Conservation (phyloP, 345 rosid genomes). For the Euphorbia tirucalli region DNA sequence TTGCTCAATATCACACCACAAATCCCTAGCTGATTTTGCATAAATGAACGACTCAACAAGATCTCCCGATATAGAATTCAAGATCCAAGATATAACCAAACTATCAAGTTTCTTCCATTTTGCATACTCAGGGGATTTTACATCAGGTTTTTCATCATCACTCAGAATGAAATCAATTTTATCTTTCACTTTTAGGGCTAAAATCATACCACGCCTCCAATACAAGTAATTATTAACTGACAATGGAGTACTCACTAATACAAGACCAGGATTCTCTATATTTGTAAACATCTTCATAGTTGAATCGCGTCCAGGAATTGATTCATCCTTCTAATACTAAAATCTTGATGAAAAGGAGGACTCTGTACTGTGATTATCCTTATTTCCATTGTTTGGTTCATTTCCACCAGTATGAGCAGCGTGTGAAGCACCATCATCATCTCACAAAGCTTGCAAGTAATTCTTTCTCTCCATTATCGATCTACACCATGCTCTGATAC, state of each 20-base stretch:
- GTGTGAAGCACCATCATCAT: no score
- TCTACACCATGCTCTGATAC: no score
- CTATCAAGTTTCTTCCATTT: not conserved
- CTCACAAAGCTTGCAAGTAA: no score
- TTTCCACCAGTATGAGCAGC: no score
- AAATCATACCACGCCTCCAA: not conserved
- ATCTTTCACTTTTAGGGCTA: not conserved
- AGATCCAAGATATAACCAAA: not conserved
- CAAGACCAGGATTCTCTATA: not conserved
- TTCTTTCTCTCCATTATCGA: no score
- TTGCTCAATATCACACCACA: not conserved
- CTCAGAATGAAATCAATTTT: not conserved
- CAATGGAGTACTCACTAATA: not conserved
- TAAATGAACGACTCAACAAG: not conserved
- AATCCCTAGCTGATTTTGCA: not conserved
- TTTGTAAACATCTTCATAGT: no score
- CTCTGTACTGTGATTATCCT: no score
- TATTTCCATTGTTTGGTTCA: no score
- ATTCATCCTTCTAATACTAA: no score
- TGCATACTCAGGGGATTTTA: not conserved
- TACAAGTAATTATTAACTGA: not conserved
- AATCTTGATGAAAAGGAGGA: no score
- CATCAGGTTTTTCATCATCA: not conserved
- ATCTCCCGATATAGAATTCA: not conserved
- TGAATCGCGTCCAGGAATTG: no score